phyloP scores from a whole-genome alignment of 2,329 filamentous ascomycete genomes.

The Aspergillus fijiensis region DNA sequence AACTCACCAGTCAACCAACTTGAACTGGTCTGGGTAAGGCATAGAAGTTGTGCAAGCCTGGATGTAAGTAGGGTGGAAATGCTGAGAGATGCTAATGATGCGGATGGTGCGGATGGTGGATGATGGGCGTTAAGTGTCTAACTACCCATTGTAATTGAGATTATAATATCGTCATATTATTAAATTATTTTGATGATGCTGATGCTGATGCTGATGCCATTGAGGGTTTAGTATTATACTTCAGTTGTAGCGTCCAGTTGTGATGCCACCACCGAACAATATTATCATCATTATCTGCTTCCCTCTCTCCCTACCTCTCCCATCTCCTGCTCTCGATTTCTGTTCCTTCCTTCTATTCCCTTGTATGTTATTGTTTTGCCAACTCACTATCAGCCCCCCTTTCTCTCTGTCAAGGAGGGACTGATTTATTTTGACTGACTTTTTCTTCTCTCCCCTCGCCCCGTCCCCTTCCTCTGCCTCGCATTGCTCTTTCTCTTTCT shows the following conservation, averaged over 20 bases:
- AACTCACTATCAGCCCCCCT: neutral
- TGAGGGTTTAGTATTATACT: no score
- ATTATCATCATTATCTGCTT: neutral
- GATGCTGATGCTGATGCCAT: neutral
- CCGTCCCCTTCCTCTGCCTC: neutral
- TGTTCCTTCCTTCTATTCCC: no score
- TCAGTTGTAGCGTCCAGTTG: no score
- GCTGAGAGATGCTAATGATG: neutral
- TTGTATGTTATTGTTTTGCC: no score
- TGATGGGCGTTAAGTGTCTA: neutral
- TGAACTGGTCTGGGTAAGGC: neutral
- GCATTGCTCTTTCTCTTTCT: neutral
- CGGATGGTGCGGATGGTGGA: neutral
- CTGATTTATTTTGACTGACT: neutral
- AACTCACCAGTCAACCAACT: conserved; percentile 1
- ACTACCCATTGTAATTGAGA: neutral
- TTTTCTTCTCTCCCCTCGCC: neutral
- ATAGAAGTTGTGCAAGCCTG: neutral
- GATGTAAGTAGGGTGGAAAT: neutral
- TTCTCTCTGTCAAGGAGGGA: neutral
- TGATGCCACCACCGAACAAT: neutral
- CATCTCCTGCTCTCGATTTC: neutral
- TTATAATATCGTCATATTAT: neutral
- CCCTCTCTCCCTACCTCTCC: neutral
- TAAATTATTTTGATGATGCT: neutral